Evolutionary conservation across 495 filamentous ascomycete genomes (phyloP).

Genomic region (Rostrohypoxylon terebratum): DNA sequence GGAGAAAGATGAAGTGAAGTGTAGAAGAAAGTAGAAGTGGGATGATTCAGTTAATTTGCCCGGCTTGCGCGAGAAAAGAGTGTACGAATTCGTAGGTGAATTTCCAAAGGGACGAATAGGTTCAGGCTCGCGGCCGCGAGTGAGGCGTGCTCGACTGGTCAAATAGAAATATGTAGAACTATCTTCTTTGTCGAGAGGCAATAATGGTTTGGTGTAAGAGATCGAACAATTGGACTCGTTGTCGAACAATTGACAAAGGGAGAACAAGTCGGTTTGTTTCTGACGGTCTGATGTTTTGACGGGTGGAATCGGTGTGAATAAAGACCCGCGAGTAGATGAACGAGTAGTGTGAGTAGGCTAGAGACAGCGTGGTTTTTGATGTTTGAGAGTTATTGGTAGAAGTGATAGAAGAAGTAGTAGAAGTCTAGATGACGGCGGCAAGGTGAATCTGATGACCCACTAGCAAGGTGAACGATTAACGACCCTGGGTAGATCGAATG

Average conservation of each 20-base stretch:
- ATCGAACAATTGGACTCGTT: slow-evolving; percentile 40
- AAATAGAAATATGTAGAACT: slow-evolving; percentile 38
- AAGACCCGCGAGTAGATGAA: slow-evolving; percentile 22
- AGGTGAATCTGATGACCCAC: slow-evolving; percentile 18
- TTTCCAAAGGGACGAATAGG: slow-evolving; percentile 25
- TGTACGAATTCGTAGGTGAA: slow-evolving; percentile 27
- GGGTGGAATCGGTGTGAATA: slow-evolving; percentile 19
- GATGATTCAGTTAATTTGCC: slow-evolving; percentile 1
- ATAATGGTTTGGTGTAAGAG: slow-evolving; percentile 12
- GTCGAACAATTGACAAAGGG: slow-evolving; percentile 31
- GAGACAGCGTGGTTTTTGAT: not conserved
- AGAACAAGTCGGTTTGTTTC: slow-evolving; percentile 23
- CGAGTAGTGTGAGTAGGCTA: too few relatives aligned
- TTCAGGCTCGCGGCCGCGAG: slow-evolving; percentile 14
- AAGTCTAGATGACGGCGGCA: not conserved
- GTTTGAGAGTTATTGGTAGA: not conserved
- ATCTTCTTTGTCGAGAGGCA: slow-evolving; percentile 41
- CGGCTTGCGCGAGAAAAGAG: slow-evolving; percentile 24
- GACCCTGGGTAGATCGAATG: not conserved
- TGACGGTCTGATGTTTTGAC: not conserved
- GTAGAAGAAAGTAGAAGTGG: slow-evolving; percentile 17
- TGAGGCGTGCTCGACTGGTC: not conserved
- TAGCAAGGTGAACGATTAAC: not conserved
- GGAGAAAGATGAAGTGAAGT: slow-evolving; percentile 2
- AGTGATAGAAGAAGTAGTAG: not conserved